A percentile compares a stretch with the other conserved stretches of the same genome.
These are phyloP conservation scores for Dictyostelium brefeldianum DNA, from an alignment of 78 protist species.

Conservation along the genomic window DNA sequence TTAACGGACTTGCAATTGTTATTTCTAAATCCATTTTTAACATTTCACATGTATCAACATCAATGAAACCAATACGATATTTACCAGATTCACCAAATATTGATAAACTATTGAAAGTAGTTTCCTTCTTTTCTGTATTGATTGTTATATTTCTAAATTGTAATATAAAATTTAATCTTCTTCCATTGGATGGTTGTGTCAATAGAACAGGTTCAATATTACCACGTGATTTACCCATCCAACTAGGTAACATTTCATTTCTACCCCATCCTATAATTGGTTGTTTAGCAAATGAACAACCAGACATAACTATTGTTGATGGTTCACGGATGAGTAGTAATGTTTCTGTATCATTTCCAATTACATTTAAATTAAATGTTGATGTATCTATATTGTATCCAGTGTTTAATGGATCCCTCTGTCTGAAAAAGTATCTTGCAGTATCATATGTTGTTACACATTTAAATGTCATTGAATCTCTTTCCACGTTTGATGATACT, in stretches of 20 bases:
- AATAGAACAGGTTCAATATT: constrained; percentile 50
- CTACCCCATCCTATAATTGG: constrained; percentile 50
- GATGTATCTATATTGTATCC: constrained; percentile 45
- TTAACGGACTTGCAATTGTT: not conserved
- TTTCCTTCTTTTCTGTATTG: not conserved
- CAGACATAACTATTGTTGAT: not conserved
- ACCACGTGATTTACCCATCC: not conserved
- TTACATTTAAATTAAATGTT: constrained; percentile 21
- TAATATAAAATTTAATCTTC: not conserved
- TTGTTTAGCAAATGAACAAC: constrained; percentile 21
- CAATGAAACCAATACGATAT: constrained; percentile 51
- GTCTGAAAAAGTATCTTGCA: constrained; percentile 28
- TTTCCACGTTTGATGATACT: not conserved
- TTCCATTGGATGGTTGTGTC: constrained; percentile 8
- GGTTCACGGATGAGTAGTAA: not conserved
- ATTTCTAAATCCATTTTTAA: not conserved
- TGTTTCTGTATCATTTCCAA: constrained; percentile 54
- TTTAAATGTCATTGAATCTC: constrained; percentile 9
- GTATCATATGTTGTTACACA: constrained; percentile 64
- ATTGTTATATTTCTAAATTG: not conserved
- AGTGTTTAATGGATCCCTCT: constrained; percentile 32
- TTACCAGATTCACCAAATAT: constrained; percentile 46
- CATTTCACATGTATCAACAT: constrained; percentile 41
- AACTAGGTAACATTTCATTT: not conserved
- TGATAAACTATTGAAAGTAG: not conserved